A percentile compares a stretch with the other conserved stretches of the same genome.
Evolutionary conservation across 257 asterid genomes (phyloP).

Genomic region (Prunella vulgaris): DNA sequence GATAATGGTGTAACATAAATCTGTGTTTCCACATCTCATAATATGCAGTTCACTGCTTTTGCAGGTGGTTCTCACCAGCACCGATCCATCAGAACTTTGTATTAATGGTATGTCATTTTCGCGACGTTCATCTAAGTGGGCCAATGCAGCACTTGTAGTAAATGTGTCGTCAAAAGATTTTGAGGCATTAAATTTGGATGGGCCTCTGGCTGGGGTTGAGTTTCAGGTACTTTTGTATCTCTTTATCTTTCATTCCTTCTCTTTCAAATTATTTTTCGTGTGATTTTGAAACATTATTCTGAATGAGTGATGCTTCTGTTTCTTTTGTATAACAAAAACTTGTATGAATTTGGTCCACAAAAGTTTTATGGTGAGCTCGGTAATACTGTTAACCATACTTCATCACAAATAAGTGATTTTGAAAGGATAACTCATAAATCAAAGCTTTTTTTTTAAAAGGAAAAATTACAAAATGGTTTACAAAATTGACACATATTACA

Average conservation of each 20-base stretch:
- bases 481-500: too few species aligned
- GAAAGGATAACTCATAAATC: too few species aligned
- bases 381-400: too few species aligned
- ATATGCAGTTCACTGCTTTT: conserved; percentile 20
- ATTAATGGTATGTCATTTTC: conserved; percentile 96
- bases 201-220: conserved; percentile 91
- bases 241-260: neutral
- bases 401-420: too few species aligned
- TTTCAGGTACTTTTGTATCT: conserved; percentile 61
- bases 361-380: too few species aligned
- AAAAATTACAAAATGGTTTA: too few species aligned
- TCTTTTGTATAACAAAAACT: neutral
- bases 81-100: conserved; percentile 85
- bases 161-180: conserved; percentile 74
- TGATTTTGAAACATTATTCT: neutral
- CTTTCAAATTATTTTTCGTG: neutral
- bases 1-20: too few species aligned
- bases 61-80: conserved; percentile 95
- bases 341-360: too few species aligned
- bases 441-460: too few species aligned
- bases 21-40: neutral
- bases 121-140: conserved; percentile 89
- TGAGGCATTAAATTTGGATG: conserved; percentile 48
- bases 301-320: neutral
- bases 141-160: conserved; percentile 89